Conservation (phyloP, 2,329 filamentous ascomycete species). For the Aspergillus piperis region DNA sequence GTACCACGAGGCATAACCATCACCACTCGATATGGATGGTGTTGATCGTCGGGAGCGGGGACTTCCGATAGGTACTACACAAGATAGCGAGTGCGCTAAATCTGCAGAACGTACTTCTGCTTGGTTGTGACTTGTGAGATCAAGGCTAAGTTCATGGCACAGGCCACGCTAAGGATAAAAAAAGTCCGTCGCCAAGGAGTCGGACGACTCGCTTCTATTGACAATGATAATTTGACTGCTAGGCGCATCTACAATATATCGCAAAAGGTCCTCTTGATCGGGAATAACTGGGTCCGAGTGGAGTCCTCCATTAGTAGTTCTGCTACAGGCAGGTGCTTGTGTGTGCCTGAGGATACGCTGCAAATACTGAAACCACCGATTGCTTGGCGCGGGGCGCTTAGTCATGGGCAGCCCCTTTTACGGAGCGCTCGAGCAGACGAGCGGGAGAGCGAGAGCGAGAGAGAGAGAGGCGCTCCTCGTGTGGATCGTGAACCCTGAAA, state of each 20-base stretch:
- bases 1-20: neutral
- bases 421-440: slow-evolving; percentile 17
- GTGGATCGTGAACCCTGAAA: slow-evolving; percentile 26
- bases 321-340: no score
- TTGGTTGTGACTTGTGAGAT: neutral
- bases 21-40: neutral
- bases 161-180: no score
- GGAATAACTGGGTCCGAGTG: neutral
- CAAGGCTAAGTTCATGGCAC: neutral
- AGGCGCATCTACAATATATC: no score
- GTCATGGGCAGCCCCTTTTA: slow-evolving; percentile 43
- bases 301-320: no score
- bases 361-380: slow-evolving; percentile 20
- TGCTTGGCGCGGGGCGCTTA: slow-evolving; percentile 29
- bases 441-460: slow-evolving; percentile 4
- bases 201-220: no score
- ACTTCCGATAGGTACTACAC: neutral
- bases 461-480: slow-evolving; percentile 14
- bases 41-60: neutral
- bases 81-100: neutral
- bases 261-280: neutral
- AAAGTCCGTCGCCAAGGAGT: no score
- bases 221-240: no score
- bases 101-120: neutral
- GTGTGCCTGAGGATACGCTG: neutral